Conservation (phyloP, 805 yeast species). For the Hanseniaspora meyeri region DNA sequence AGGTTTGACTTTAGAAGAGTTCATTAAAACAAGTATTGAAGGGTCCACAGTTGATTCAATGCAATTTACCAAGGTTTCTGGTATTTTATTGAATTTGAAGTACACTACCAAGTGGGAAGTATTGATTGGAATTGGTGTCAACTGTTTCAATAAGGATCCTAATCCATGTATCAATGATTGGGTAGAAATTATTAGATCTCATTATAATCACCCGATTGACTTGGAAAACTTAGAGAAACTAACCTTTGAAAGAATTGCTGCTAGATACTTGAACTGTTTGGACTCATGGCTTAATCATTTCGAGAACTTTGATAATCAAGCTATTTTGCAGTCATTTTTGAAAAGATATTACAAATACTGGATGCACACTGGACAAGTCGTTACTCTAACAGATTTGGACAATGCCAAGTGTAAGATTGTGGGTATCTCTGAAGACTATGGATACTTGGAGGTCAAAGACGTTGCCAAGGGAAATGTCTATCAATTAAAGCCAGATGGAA, state of each 20-base stretch:
- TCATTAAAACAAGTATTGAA: slow-evolving; percentile 5
- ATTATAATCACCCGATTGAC: slow-evolving; percentile 29
- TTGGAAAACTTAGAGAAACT: slow-evolving; percentile 34
- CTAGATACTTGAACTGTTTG: slow-evolving; percentile 53
- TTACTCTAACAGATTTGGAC: slow-evolving; percentile 47
- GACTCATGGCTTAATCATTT: slow-evolving; percentile 52
- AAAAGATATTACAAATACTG: slow-evolving; percentile 66
- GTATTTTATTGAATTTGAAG: slow-evolving; percentile 10
- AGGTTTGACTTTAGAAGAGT: slow-evolving; percentile 11
- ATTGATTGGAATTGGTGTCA: slow-evolving; percentile 79
- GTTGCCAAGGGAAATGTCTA: slow-evolving; percentile 41
- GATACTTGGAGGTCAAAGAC: slow-evolving; percentile 61
- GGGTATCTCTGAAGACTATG: slow-evolving; percentile 80
- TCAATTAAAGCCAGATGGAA: slow-evolving; percentile 91
- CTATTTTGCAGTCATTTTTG: slow-evolving; percentile 61
- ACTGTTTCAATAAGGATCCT: slow-evolving; percentile 75
- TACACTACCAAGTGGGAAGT: slow-evolving; percentile 22
- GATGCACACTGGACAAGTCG: slow-evolving; percentile 71
- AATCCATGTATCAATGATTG: slow-evolving; percentile 76
- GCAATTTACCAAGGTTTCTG: slow-evolving; percentile 5
- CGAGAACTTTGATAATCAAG: slow-evolving; percentile 23
- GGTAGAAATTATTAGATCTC: slow-evolving; percentile 46
- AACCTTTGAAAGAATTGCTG: slow-evolving; percentile 34
- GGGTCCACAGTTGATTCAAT: neutral
- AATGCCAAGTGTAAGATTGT: slow-evolving; percentile 48